Evolutionary conservation across 257 asterid species (phyloP), one percentile per base, ranked within the genome.

Genomic region (Avicennia marina): DNA sequence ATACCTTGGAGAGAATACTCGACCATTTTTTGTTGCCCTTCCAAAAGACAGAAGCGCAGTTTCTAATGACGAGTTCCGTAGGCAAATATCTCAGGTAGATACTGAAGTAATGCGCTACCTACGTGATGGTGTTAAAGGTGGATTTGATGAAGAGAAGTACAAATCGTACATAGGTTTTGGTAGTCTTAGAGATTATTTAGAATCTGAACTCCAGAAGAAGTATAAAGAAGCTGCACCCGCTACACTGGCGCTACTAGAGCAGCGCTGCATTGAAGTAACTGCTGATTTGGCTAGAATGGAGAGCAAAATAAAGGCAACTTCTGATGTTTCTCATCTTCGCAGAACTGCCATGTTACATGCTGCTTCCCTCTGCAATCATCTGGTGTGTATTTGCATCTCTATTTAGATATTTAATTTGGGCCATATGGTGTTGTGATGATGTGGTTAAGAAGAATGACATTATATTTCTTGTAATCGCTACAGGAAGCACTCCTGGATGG

Each of bases 171-270:
- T 93, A 53, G 98, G 98, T 60, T 93, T 93, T 69, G 81, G 87
- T 62, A 72, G 81, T 68, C 89, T 93, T 56, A 72, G 94, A 63
- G 97, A 93, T 64, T 86, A 78, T 76, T 75, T 93, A 71, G 98
- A 93, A 79, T 69, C 89, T 59, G 94, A 88, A 60, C 95, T 91
- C 43, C 95, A 88, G 63, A 91, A 75, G 73, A 80, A 80, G 79
- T 91, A 91, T 67, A 91, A 91, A 80, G 96, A 91, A 76, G 95
- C 98, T 52, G 84, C 94, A 25, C 98, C 98, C 43, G 87, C 96
- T 32, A 91, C 95, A 31, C 53, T 91, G 65, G 93, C 95, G 66
- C 71, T 88, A 68, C 95, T 91, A 22, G 98, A 91, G 75, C 89
- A 83, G 62, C 90, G 96, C 20, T 88, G 94, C 62, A 66, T 75